Base-by-base conservation (phyloP, 176 grass and related monocot species). In the Saccharum officinarum region DNA sequence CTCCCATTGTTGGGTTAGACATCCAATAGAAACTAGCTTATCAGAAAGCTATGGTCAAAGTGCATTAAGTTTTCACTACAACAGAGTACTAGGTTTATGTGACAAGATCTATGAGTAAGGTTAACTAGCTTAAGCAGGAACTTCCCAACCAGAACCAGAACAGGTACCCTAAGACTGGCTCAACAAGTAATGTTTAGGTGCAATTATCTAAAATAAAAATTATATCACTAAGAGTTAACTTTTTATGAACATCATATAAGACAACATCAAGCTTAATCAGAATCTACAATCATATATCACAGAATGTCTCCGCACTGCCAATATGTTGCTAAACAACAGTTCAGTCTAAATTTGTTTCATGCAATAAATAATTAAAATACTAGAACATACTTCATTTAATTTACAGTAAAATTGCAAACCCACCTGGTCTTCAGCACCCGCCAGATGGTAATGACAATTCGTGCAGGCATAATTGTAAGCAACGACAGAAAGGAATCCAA, bases 401-500 rank as follows among this genome's bases (percentile, higher is more conserved):
- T 33, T 68, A 79, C 33, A 88, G 64, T 18, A 87, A 61, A 73
- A 78, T 30, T 44, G 8, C 30, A 69, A 91, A 79, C 87, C 47
- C 34, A 97, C 94, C 28, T 28, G 28, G 28, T 28, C 69, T 92
- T 92, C 50, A 97, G 87, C 79, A 97, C 33, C 76, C 86, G 88
- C 94, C 94, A 94, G 55, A 90, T 39, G n/a, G 92, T 90, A 73
- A 97, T 84, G 11, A 88, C 69, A 82, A 97, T 97, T 86, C 94
- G 87, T 76, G 94, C 92, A 61, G 89, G 94, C 94, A 97, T 94
- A 78, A 97, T 97, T 64, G 94, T 97, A 50, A 97, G 85, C 69
- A 97, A 86, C 54, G 94, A 94, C 73, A 97, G 77, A 92, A 97
- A 97, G 23, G 94, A 97, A 86, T 97, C 94, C 89, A 97, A 90